A percentile compares a stretch with the other conserved stretches of the same genome.
These are phyloP conservation scores for Rubia occidens DNA, from an alignment of 305 asterid genomes.

Conservation along the genomic window DNA sequence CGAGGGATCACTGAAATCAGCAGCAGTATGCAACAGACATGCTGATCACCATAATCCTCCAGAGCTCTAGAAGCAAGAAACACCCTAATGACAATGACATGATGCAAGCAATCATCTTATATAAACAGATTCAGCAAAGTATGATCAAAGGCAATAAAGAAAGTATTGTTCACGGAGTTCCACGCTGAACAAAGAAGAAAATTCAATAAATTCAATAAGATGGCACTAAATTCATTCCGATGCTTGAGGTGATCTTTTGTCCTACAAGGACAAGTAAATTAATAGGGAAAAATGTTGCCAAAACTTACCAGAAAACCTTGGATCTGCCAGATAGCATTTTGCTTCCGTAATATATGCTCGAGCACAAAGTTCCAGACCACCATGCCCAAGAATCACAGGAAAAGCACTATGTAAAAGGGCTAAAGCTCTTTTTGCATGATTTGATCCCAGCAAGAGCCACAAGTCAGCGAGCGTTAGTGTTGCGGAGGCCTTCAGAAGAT, in stretches of 20 bases:
- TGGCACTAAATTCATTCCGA: not conserved
- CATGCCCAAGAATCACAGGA: slow-evolving; percentile 88
- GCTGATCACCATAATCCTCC: not conserved
- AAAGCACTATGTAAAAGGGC: slow-evolving; percentile 70
- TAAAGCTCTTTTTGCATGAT: slow-evolving; percentile 72
- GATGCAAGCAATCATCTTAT: not conserved
- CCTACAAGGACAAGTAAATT: not conserved
- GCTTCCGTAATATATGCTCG: slow-evolving; percentile 79
- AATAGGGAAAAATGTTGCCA: not conserved
- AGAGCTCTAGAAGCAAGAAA: not conserved
- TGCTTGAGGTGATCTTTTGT: not conserved
- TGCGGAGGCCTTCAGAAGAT: slow-evolving; percentile 90
- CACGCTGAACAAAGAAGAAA: not conserved
- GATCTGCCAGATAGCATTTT: slow-evolving; percentile 78
- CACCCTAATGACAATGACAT: not conserved
- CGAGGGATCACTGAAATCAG: slow-evolving; percentile 6
- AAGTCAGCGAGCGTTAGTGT: slow-evolving; percentile 74
- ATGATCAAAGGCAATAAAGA: not conserved
- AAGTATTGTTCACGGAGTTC: not conserved
- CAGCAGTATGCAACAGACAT: not conserved
- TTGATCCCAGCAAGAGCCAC: slow-evolving; percentile 87
- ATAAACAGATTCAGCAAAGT: not conserved
- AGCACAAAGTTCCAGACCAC: slow-evolving; percentile 84
- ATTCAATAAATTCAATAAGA: not conserved
- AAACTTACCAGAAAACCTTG: slow-evolving; percentile 58